Conservation (phyloP, 2,329 filamentous ascomycete genomes). For the Aspergillus tamarii region DNA sequence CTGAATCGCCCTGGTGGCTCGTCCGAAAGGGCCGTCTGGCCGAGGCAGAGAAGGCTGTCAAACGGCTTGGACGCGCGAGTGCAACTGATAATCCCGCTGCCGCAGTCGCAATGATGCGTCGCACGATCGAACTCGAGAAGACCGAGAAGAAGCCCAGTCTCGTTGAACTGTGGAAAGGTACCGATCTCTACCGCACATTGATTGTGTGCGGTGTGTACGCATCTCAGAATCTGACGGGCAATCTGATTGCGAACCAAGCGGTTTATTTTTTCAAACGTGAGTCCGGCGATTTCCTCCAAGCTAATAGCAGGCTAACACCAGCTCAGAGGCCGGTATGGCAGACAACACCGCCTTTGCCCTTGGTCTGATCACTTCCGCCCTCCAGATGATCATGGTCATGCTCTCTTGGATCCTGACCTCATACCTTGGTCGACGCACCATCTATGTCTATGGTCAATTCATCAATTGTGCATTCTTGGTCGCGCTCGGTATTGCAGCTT, state of each 20-base stretch:
- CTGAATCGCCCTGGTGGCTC: slow-evolving; percentile 57
- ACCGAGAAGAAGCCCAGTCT: slow-evolving; percentile 22
- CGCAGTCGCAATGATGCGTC: slow-evolving; percentile 62
- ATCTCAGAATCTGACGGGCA: too few relatives aligned
- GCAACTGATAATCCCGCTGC: slow-evolving; percentile 45
- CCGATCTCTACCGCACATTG: too few relatives aligned
- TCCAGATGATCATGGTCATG: slow-evolving; percentile 44
- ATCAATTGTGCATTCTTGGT: too few relatives aligned
- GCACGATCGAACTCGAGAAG: slow-evolving; percentile 59
- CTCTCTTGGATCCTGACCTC: too few relatives aligned
- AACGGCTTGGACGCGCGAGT: slow-evolving; percentile 53
- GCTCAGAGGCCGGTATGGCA: slow-evolving; percentile 63
- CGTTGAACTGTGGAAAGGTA: too few relatives aligned
- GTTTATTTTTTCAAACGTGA: too few relatives aligned
- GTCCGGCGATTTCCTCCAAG: too few relatives aligned
- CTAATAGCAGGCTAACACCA: slow-evolving; percentile 30
- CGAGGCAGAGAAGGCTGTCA: slow-evolving; percentile 51
- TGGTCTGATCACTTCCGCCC: slow-evolving; percentile 66
- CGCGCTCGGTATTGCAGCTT: slow-evolving; percentile 62
- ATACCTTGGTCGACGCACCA: too few relatives aligned
- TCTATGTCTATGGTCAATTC: too few relatives aligned
- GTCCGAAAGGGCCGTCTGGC: slow-evolving; percentile 52
- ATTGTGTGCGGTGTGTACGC: too few relatives aligned
- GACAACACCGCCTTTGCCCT: slow-evolving; percentile 61
- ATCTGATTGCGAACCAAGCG: too few relatives aligned